Conservation (phyloP, 164 flowering plant species). For the Cinnamomum chago region DNA sequence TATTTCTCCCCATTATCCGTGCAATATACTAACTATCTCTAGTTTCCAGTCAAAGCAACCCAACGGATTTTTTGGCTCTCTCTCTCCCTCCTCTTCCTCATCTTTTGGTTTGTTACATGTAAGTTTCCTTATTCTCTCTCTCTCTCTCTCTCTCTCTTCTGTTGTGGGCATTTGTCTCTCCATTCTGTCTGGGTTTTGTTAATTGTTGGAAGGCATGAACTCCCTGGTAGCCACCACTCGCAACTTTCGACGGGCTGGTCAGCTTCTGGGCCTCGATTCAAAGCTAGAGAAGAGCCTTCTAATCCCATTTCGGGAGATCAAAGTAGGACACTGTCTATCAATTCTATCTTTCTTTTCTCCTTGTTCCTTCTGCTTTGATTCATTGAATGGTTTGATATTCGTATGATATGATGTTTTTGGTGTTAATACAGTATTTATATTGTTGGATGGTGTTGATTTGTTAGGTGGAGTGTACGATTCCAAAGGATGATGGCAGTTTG, state of each 20-base stretch:
- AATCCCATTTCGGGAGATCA: slow-evolving; percentile 79
- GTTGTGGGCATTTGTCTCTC: no score
- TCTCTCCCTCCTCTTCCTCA: no score
- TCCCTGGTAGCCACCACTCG: slow-evolving; percentile 73
- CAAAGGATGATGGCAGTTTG: slow-evolving; percentile 82
- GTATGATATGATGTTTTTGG: neutral
- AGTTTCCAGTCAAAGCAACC: no score
- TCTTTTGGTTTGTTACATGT: no score
- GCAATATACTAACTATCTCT: no score
- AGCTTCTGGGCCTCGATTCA: slow-evolving; percentile 68
- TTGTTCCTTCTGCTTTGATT: neutral
- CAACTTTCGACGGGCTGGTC: slow-evolving; percentile 57
- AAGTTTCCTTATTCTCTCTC: no score
- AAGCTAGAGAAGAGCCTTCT: slow-evolving; percentile 66
- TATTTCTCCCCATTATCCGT: no score
- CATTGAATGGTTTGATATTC: no score
- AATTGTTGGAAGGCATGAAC: slow-evolving; percentile 35
- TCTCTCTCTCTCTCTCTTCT: no score
- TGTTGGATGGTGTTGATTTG: slow-evolving; percentile 1
- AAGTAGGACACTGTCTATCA: slow-evolving; percentile 26
- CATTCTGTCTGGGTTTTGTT: no score
- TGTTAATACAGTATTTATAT: neutral
- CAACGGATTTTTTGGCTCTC: no score
- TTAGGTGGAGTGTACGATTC: slow-evolving; percentile 94
- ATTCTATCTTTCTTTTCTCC: no score